A percentile compares a stretch with the other conserved stretches of the same genome.
phyloP scores from a whole-genome alignment of 2,329 filamentous ascomycete species.

The Talaromyces albobiverticillius region DNA sequence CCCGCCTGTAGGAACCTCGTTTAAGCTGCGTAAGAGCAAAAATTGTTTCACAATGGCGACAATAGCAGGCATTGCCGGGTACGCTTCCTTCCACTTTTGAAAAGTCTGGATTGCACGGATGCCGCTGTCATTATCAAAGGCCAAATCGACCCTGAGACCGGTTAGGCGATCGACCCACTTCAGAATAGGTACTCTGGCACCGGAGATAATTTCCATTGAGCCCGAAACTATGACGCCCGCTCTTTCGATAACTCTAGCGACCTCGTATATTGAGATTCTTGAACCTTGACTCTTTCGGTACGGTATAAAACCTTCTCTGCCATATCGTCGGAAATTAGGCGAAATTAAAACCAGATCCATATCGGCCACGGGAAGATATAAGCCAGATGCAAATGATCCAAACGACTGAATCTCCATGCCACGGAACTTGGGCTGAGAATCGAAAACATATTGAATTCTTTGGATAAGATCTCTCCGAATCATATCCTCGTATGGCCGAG shows the following conservation, averaged over 20 bases:
- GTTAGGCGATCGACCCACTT: slow-evolving; percentile 82
- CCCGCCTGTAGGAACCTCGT: slow-evolving; percentile 87
- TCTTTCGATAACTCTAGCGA: slow-evolving; percentile 40
- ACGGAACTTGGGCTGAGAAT: slow-evolving; percentile 47
- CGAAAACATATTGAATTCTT: slow-evolving; percentile 62
- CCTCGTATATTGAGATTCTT: slow-evolving; percentile 53
- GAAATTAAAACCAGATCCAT: slow-evolving; percentile 89
- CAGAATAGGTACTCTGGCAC: slow-evolving; percentile 83
- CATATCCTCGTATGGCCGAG: slow-evolving; percentile 70
- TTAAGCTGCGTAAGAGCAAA: slow-evolving; percentile 80
- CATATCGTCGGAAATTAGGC: slow-evolving; percentile 55
- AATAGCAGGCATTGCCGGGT: slow-evolving; percentile 80
- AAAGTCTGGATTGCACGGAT: slow-evolving; percentile 79
- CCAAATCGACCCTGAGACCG: slow-evolving; percentile 82
- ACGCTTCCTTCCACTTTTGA: slow-evolving; percentile 71
- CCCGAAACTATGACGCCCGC: slow-evolving; percentile 55
- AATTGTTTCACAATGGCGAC: slow-evolving; percentile 92
- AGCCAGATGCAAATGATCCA: slow-evolving; percentile 87
- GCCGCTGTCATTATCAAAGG: slow-evolving; percentile 87
- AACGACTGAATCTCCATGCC: slow-evolving; percentile 70
- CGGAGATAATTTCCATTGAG: slow-evolving; percentile 65
- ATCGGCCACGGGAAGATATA: slow-evolving; percentile 76
- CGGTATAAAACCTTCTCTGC: slow-evolving; percentile 50
- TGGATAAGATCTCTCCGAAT: slow-evolving; percentile 71
- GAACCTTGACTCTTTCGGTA: slow-evolving; percentile 34